Conservation (phyloP, 495 filamentous ascomycete species). For the Penicillium simplicissimum region DNA sequence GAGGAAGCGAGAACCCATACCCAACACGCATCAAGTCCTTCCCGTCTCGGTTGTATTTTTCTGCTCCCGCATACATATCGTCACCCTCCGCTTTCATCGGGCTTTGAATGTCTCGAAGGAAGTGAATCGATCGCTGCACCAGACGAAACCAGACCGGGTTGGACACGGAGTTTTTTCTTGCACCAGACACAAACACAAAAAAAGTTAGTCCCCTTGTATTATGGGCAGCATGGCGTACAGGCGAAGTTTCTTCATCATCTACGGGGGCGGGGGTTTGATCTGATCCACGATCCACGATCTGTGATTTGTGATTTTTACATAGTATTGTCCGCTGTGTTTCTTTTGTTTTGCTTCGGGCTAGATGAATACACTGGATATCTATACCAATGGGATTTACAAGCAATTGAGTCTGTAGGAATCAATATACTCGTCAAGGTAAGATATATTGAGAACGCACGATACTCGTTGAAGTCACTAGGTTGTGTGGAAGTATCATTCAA, state of each 20-base stretch:
- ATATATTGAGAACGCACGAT: neutral
- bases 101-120: neutral
- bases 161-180: constrained; percentile 27
- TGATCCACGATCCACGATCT: constrained; percentile 9
- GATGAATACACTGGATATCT: constrained; percentile 28
- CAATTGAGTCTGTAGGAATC: neutral
- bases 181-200: constrained; percentile 31
- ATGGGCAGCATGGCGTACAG: constrained; percentile 51
- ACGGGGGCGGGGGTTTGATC: constrained; percentile 27
- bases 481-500: neutral
- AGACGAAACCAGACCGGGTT: constrained; percentile 13
- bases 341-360: constrained; percentile 22
- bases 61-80: constrained; percentile 1
- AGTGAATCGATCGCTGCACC: neutral
- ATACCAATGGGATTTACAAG: constrained; percentile 8
- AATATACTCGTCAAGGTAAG: neutral
- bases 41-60: constrained; percentile 8
- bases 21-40: constrained; percentile 20
- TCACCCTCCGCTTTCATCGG: neutral
- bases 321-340: constrained; percentile 26
- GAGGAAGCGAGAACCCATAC: constrained; percentile 12
- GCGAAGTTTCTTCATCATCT: constrained; percentile 36
- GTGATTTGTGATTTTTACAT: constrained; percentile 21
- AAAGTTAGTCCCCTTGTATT: constrained; percentile 38
- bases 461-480: no score